phyloP scores from a whole-genome alignment of 1,284 basidiomycete genomes.

The Boletus sp. region DNA sequence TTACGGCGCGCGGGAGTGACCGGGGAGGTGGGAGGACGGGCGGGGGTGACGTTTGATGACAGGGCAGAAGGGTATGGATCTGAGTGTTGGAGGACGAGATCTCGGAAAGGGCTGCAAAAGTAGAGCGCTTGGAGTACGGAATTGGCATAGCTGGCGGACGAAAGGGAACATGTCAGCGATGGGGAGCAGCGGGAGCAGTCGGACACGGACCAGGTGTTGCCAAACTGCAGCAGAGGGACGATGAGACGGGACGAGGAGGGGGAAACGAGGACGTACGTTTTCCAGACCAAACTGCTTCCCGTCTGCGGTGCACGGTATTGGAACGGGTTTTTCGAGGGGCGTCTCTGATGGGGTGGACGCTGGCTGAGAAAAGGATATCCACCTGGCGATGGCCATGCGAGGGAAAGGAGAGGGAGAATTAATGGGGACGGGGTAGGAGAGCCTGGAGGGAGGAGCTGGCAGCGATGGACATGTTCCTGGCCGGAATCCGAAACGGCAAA shows the following conservation, averaged over 20 bases:
- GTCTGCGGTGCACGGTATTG: conserved; percentile 57
- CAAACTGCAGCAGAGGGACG: conserved; percentile 57
- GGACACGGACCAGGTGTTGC: conserved; percentile 74
- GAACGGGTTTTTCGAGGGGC: conserved; percentile 38
- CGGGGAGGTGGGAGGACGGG: conserved; percentile 32
- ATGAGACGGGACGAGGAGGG: conserved; percentile 7
- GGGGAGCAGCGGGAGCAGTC: conserved; percentile 5
- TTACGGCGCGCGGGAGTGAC: conserved; percentile 46
- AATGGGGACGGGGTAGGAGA: not conserved
- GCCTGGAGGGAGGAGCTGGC: too few relatives aligned
- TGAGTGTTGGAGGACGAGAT: conserved; percentile 67
- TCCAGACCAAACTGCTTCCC: conserved; percentile 89
- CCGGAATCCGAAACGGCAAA: conserved; percentile 13
- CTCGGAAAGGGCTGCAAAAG: conserved; percentile 81
- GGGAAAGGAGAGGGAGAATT: not conserved
- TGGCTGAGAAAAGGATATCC: conserved; percentile 43
- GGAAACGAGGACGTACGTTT: conserved; percentile 67
- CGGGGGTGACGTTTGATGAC: conserved; percentile 20
- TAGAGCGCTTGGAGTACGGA: conserved; percentile 97
- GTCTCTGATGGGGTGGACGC: conserved; percentile 31
- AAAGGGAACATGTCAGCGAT: conserved; percentile 20
- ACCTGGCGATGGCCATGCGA: conserved; percentile 38
- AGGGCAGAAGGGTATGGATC: conserved; percentile 43
- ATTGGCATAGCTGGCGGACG: conserved; percentile 87
- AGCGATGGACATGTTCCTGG: conserved; percentile 12